Base-by-base conservation (phyloP, 2,329 filamentous ascomycete genomes). In the Capronia coronata region DNA sequence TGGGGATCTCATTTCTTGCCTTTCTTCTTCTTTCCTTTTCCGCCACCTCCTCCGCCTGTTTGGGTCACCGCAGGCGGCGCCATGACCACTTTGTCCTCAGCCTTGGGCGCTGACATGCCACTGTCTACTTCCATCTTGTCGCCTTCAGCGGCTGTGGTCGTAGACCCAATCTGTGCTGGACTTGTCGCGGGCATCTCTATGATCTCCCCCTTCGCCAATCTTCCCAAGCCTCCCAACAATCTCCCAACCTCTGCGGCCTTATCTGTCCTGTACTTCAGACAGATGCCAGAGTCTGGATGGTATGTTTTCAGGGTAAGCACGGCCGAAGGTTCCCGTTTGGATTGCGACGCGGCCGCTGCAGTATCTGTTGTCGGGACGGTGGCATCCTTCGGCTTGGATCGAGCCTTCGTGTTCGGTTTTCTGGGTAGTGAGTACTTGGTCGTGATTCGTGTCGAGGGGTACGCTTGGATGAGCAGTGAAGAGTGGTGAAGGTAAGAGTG, bases 401-500 rank as follows among this genome's bases (percentile, higher is more conserved):
- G 61, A 63, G 62, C 45, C 62, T 62, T 56, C 61, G 60, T 47
- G 61, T 64, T 62, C 34, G 64, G 39, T 51, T 65, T 60, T 64
- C 56, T 54, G 59, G 53, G 61, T 60, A 57, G 55, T 59, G 60
- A 84, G 80, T 97, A 98, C 75, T 86, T 89, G 57, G 90, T 95
- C 59, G 88, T 94, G 72, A 97, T 87, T 64, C 83, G 80, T 41
- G 91, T 90, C 27, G 79, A 80, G 2, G 93, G 93, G 41, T 87
- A 83, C 48, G 93, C 91, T 70, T 93, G 80, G 47, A 98, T 75
- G 50, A 98, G 82, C 53, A 90, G 80, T 14, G 82, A 75, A 11
- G 91, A 95, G 69, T 96, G 86, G 62, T 85, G 82, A 59, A 96
- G 86, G 86, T 89, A 98, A 72, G 90, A 84, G 70, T 94, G 84